A percentile compares a stretch with the other conserved stretches of the same genome.
phyloP scores from a whole-genome alignment of 495 filamentous ascomycete genomes.

The Sphaerosporella brunnea region DNA sequence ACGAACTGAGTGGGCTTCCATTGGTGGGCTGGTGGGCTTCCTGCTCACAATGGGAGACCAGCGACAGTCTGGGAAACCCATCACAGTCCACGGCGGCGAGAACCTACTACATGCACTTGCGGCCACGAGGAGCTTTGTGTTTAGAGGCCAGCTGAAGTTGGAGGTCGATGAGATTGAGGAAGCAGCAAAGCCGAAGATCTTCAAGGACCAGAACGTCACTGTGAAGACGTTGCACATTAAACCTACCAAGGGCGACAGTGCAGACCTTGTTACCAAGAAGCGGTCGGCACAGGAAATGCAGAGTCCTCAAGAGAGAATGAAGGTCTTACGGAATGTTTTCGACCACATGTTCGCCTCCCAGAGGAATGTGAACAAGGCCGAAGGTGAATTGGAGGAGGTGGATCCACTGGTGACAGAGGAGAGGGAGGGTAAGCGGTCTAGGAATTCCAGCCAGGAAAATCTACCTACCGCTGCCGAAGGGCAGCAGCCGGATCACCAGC shows the following conservation, averaged over 20 bases:
- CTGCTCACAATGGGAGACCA: slow-evolving; percentile 64
- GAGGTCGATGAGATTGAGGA: slow-evolving; percentile 42
- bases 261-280: neutral
- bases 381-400: neutral
- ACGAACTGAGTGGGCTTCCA: slow-evolving; percentile 49
- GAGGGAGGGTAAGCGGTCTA: neutral
- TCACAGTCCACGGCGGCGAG: slow-evolving; percentile 59
- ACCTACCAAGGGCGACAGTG: slow-evolving; percentile 6
- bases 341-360: slow-evolving; percentile 20
- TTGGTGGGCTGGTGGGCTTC: slow-evolving; percentile 68
- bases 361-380: slow-evolving; percentile 1
- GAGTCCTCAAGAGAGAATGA: neutral
- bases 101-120: slow-evolving; percentile 67
- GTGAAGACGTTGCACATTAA: slow-evolving; percentile 17
- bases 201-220: slow-evolving; percentile 23
- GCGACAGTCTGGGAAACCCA: slow-evolving; percentile 22
- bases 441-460: neutral
- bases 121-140: slow-evolving; percentile 71
- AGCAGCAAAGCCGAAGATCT: slow-evolving; percentile 3
- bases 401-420: neutral
- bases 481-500: neutral
- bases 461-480: neutral
- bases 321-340: slow-evolving; percentile 8
- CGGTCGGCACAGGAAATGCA: neutral
- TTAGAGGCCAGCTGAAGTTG: slow-evolving; percentile 62